Evolutionary conservation across 23 red algal genomes (phyloP).

Genomic region (Cyanidiococcus yangmingshanensis): DNA sequence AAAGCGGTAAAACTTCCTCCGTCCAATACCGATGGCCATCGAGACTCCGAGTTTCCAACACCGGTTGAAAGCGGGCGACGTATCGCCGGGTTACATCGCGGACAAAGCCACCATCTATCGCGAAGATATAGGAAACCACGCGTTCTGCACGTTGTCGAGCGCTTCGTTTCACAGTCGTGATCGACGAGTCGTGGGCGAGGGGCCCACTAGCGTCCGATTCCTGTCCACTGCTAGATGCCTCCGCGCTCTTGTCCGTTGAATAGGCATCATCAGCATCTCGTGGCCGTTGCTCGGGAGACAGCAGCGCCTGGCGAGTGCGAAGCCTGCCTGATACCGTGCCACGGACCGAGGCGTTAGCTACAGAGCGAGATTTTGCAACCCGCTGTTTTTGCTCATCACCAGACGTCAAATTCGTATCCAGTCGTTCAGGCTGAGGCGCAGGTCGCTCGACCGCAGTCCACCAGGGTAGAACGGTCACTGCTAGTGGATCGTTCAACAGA

Average conservation of each 20-base stretch:
- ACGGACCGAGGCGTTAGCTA: too few species aligned
- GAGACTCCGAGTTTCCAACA: background rate
- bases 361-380: background rate
- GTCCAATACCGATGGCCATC: conserved; percentile 27
- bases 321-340: background rate
- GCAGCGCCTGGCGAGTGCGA: background rate
- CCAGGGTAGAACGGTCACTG: background rate
- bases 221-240: background rate
- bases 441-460: background rate
- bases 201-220: conserved; percentile 10
- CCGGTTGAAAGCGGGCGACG: background rate
- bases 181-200: background rate
- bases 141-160: background rate
- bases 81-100: conserved; percentile 29
- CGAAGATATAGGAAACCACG: conserved; percentile 18
- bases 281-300: background rate
- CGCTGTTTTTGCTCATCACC: background rate
- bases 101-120: background rate
- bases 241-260: background rate
- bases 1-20: background rate
- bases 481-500: conserved; percentile 21
- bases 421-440: background rate
- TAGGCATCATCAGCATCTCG: background rate
- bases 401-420: background rate
- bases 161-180: background rate